These are phyloP conservation scores for Casuarina glauca DNA, from an alignment of 306 rosid species.

Conservation along the genomic window DNA sequence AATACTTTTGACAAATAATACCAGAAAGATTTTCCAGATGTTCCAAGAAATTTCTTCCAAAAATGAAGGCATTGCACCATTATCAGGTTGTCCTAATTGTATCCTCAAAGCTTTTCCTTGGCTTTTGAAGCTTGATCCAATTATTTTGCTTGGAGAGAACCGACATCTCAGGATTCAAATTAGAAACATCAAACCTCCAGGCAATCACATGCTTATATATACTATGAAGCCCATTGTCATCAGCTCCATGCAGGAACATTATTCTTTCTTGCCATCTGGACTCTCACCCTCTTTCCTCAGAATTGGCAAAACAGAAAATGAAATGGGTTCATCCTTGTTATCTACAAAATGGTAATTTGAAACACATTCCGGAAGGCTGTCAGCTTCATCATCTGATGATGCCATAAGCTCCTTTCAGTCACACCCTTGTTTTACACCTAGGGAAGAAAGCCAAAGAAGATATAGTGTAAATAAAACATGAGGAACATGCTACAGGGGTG, in stretches of 20 bases:
- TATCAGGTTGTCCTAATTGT: constrained; percentile 55
- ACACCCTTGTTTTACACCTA: constrained; percentile 31
- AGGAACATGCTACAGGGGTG: background rate
- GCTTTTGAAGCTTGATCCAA: constrained; percentile 80
- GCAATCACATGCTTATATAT: constrained; percentile 61
- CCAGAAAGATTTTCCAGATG: constrained; percentile 63
- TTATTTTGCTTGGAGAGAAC: constrained; percentile 57
- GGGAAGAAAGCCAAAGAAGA: background rate
- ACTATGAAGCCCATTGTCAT: constrained; percentile 69
- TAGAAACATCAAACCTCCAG: constrained; percentile 74
- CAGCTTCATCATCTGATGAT: constrained; percentile 80
- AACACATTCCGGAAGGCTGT: constrained; percentile 43
- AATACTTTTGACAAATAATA: constrained; percentile 65
- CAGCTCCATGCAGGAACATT: constrained; percentile 56
- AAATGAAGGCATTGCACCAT: constrained; percentile 62
- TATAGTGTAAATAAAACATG: background rate
- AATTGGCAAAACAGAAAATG: constrained; percentile 68
- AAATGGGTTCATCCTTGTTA: constrained; percentile 46
- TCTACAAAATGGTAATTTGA: constrained; percentile 69
- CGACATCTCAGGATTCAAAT: constrained; percentile 57
- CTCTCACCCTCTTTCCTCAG: constrained; percentile 56
- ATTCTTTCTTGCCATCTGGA: constrained; percentile 27
- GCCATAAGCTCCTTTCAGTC: constrained; percentile 45
- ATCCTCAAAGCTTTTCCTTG: constrained; percentile 73
- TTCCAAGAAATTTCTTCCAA: constrained; percentile 54